Evolutionary conservation across 78 protist species (phyloP).

Genomic region (Pigoraptor vietnamica): DNA sequence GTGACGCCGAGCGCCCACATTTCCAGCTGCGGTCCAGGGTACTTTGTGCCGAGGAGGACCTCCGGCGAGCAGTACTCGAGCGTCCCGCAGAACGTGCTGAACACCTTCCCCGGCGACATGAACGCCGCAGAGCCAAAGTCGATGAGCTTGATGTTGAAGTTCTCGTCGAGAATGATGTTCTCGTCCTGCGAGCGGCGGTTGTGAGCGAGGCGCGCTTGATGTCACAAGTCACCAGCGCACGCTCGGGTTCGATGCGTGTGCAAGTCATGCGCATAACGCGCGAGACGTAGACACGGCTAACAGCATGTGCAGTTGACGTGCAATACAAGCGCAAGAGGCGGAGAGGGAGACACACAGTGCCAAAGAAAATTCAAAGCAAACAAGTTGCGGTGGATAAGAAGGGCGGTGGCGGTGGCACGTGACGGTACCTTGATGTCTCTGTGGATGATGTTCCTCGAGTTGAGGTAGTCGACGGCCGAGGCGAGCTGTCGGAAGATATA

Average conservation of each 20-base stretch:
- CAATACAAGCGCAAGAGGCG: too few relatives aligned
- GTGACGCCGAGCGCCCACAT: conserved; percentile 27
- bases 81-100: conserved; percentile 46
- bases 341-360: neutral
- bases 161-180: conserved; percentile 14
- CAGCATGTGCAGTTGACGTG: too few relatives aligned
- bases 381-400: too few relatives aligned
- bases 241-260: too few relatives aligned
- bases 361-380: too few relatives aligned
- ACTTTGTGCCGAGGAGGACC: conserved; percentile 23
- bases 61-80: conserved; percentile 52
- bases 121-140: conserved; percentile 32
- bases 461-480: conserved; percentile 15
- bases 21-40: conserved; percentile 28
- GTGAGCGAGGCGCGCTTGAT: neutral
- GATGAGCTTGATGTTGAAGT: conserved; percentile 13
- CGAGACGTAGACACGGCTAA: too few relatives aligned
- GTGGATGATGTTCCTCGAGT: conserved; percentile 8
- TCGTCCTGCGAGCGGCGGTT: conserved; percentile 1
- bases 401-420: too few relatives aligned
- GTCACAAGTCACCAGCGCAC: too few relatives aligned
- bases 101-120: neutral
- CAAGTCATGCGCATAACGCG: too few relatives aligned
- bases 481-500: conserved; percentile 6
- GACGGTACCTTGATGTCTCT: conserved; percentile 21